Conservation (phyloP, 2,329 filamentous ascomycete genomes). For the Xylaria arbuscula region DNA sequence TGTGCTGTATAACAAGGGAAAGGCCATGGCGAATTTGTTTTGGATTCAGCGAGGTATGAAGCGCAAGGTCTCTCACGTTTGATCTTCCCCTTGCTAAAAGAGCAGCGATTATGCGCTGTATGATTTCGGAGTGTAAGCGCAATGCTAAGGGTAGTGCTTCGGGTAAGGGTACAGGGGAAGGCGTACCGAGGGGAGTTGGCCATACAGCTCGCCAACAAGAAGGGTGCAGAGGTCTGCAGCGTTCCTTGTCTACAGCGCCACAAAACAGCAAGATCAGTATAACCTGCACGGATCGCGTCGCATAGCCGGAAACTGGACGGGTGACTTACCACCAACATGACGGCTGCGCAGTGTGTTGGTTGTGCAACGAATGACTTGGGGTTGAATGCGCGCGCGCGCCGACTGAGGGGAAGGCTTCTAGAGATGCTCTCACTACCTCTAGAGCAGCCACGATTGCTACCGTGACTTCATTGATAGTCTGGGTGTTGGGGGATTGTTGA, state of each 20-base stretch:
- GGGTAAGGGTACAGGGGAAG: conserved; percentile 4
- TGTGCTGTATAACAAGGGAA: conserved; percentile 87
- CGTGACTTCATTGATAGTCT: conserved; percentile 67
- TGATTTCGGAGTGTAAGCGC: conserved; percentile 36
- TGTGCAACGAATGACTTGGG: conserved; percentile 31
- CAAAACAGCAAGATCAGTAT: conserved; percentile 43
- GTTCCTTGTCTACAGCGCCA: conserved; percentile 70
- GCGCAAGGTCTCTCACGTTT: conserved; percentile 73
- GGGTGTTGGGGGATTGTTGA: conserved; percentile 19
- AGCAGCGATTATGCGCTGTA: conserved; percentile 83
- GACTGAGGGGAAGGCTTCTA: conserved; percentile 66
- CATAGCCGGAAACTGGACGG: not conserved
- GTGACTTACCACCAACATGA: conserved; percentile 51
- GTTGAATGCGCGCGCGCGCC: conserved; percentile 33
- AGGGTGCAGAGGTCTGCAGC: conserved; percentile 89
- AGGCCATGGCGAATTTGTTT: conserved; percentile 84
- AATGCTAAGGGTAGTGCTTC: not conserved
- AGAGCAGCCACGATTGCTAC: conserved; percentile 79
- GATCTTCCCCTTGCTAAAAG: conserved; percentile 84
- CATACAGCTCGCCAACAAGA: conserved; percentile 88
- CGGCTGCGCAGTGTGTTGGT: conserved; percentile 29
- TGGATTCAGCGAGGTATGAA: conserved; percentile 77
- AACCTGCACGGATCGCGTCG: not conserved
- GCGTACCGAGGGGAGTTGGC: conserved; percentile 90
- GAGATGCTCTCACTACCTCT: conserved; percentile 82